Conservation (phyloP, 2,329 filamentous ascomycete genomes). For the Cadophora malorum region DNA sequence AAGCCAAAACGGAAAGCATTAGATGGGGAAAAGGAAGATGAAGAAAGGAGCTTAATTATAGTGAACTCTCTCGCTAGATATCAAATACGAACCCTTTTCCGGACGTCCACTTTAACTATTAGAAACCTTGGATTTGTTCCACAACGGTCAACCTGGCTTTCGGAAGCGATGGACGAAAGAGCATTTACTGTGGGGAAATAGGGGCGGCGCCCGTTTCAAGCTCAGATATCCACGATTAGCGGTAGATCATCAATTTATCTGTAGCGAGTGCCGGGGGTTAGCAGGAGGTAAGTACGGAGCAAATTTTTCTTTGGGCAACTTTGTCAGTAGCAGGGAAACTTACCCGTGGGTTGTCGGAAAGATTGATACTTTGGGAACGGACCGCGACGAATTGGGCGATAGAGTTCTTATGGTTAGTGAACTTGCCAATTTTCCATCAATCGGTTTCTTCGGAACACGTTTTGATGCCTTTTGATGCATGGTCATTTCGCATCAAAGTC, state of each 20-base stretch:
- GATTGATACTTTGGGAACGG: not conserved
- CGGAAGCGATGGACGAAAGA: not conserved
- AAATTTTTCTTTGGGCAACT: not conserved
- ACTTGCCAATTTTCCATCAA: too few relatives aligned
- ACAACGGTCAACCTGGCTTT: not conserved
- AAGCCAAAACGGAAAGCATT: not conserved
- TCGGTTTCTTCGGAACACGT: too few relatives aligned
- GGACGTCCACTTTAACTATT: too few relatives aligned
- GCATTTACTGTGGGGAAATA: not conserved
- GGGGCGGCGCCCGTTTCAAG: not conserved
- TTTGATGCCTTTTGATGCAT: too few relatives aligned
- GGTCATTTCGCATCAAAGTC: too few relatives aligned
- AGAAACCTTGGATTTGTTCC: not conserved
- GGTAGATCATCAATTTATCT: constrained; percentile 18
- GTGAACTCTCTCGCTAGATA: not conserved
- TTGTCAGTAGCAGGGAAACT: not conserved
- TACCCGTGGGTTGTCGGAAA: not conserved
- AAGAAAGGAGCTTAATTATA: not conserved
- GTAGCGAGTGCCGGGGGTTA: not conserved
- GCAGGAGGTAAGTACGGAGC: not conserved
- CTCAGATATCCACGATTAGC: constrained; percentile 4
- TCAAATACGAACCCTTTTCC: not conserved
- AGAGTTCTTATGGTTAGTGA: too few relatives aligned
- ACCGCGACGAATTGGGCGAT: too few relatives aligned
- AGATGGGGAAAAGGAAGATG: not conserved